These are phyloP conservation scores for Ramalina intermedia DNA, from an alignment of 495 filamentous ascomycete genomes.

Conservation along the genomic window DNA sequence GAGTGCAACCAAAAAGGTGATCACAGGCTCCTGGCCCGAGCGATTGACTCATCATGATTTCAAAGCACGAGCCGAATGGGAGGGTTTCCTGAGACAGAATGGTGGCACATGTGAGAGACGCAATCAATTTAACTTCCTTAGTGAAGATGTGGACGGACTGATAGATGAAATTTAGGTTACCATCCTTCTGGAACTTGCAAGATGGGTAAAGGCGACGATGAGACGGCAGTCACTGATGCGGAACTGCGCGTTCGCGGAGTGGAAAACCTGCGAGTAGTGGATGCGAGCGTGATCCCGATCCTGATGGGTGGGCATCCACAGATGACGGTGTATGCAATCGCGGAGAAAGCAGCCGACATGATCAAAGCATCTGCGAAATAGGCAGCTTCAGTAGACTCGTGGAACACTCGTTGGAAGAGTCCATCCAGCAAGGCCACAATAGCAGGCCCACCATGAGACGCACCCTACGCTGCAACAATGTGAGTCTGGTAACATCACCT, in stretches of 20 bases:
- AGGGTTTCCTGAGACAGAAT: no score
- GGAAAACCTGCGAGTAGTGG: conserved; percentile 32
- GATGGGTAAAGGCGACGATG: conserved; percentile 28
- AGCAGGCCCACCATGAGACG: no score
- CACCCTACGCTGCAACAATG: no score
- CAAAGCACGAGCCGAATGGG: neutral
- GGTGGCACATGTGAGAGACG: no score
- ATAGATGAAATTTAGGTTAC: neutral
- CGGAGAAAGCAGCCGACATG: conserved; percentile 34
- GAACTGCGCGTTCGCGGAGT: conserved; percentile 24
- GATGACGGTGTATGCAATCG: conserved; percentile 35
- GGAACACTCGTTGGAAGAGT: no score
- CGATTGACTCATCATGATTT: no score
- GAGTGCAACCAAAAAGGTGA: no score
- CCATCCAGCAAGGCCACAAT: no score
- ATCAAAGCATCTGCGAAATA: conserved; percentile 25
- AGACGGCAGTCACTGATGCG: conserved; percentile 29
- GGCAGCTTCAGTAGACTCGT: neutral
- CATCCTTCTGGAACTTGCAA: conserved; percentile 22
- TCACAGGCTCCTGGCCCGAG: no score
- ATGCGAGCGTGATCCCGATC: conserved; percentile 35
- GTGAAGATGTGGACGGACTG: no score
- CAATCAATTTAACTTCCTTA: no score
- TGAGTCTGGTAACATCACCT: no score
- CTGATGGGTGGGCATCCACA: conserved; percentile 34